These are phyloP conservation scores for Rhamnella rubrinervis DNA, from an alignment of 331 rosid genomes.

Conservation along the genomic window DNA sequence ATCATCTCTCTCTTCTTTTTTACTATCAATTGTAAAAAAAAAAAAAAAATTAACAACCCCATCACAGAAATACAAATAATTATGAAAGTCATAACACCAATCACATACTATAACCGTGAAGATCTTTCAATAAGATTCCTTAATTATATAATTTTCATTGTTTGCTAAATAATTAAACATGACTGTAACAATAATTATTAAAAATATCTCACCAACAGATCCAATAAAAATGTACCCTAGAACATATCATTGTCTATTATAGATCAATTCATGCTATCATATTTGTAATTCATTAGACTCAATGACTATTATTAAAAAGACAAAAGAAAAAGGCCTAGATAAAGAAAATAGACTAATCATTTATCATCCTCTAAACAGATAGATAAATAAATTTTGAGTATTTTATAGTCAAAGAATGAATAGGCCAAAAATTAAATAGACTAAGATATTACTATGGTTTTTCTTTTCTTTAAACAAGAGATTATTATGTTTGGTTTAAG, in stretches of 20 bases:
- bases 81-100: constrained; percentile 5
- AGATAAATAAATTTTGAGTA: too few relatives aligned
- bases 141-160: not conserved
- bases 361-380: too few relatives aligned
- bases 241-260: not conserved
- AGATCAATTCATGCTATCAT: not conserved
- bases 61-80: constrained; percentile 5
- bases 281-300: not conserved
- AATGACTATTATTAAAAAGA: too few relatives aligned
- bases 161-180: not conserved
- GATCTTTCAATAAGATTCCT: too few relatives aligned
- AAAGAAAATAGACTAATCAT: not conserved
- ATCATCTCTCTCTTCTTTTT: too few relatives aligned
- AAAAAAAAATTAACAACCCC: too few relatives aligned
- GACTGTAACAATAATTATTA: constrained; percentile 7
- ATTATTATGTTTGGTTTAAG: too few relatives aligned
- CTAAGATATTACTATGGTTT: too few relatives aligned
- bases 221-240: constrained; percentile 16
- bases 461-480: too few relatives aligned
- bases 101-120: constrained; percentile 21
- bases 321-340: constrained; percentile 9
- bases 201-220: not conserved
- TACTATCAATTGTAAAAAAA: too few relatives aligned
- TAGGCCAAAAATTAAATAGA: too few relatives aligned
- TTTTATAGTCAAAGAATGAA: too few relatives aligned